Evolutionary conservation across 371 early-diverging fungal species (phyloP).

Genomic region (Lichtheimia ramosa): DNA sequence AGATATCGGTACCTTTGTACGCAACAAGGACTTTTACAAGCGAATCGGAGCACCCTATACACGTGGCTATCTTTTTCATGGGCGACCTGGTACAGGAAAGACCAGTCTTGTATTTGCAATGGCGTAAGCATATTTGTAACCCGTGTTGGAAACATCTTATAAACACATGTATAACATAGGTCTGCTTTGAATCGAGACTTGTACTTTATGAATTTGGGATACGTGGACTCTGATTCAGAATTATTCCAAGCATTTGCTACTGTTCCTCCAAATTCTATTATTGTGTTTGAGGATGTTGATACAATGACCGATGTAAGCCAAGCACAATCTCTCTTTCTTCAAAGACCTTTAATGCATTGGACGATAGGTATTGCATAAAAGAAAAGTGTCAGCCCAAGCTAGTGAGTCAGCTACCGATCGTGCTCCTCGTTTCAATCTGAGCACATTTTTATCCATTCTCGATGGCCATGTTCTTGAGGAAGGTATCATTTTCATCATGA

Average conservation of each 20-base stretch:
- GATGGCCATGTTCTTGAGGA: conserved; percentile 83
- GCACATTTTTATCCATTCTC: conserved; percentile 77
- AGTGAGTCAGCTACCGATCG: too few species aligned
- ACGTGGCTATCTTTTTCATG: conserved; percentile 77
- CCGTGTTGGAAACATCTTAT: too few species aligned
- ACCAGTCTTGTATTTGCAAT: conserved; percentile 83
- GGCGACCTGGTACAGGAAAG: conserved; percentile 86
- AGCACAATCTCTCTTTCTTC: too few species aligned
- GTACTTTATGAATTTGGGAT: conserved; percentile 73
- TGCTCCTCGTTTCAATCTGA: conserved; percentile 55
- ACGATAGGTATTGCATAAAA: not conserved
- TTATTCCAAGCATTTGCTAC: conserved; percentile 65
- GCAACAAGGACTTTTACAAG: conserved; percentile 54
- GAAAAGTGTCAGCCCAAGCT: not conserved
- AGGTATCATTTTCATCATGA: conserved; percentile 81
- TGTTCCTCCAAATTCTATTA: conserved; percentile 75
- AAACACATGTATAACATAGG: conserved; percentile 9
- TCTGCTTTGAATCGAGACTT: conserved; percentile 66
- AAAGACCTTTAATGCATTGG: too few species aligned
- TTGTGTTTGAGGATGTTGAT: conserved; percentile 90
- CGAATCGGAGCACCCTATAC: conserved; percentile 68
- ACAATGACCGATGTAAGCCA: conserved; percentile 56
- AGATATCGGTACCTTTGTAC: conserved; percentile 49
- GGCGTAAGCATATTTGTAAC: conserved; percentile 56
- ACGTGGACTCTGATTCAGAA: conserved; percentile 63